Percentiles rank a stretch among this genome's conserved stretches.
phyloP scores from a whole-genome alignment of 1,284 basidiomycete species.

The Phylloboletellus chloephorus region DNA sequence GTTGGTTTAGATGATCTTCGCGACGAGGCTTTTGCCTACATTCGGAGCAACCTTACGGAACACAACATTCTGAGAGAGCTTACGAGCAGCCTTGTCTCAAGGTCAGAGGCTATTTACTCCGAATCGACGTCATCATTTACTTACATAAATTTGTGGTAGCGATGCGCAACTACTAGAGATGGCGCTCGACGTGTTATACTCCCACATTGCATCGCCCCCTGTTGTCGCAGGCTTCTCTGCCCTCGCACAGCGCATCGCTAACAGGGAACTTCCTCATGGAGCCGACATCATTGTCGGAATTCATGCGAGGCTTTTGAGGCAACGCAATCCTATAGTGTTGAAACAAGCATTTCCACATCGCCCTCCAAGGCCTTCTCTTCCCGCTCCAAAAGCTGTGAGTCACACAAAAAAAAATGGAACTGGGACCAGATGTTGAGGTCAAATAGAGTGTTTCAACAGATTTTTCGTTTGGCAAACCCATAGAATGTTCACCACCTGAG shows the following conservation, averaged over 20 bases:
- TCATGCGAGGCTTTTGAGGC: slow-evolving; percentile 20
- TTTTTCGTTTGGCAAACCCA: no score
- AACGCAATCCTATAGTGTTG: not conserved
- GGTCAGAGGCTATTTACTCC: slow-evolving; percentile 9
- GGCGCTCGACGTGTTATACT: slow-evolving; percentile 24
- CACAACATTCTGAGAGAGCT: slow-evolving; percentile 24
- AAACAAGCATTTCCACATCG: no score
- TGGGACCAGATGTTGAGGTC: no score
- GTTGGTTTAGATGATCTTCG: slow-evolving; percentile 21
- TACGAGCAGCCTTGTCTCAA: slow-evolving; percentile 18
- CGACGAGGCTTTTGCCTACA: slow-evolving; percentile 16
- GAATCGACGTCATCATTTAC: not conserved
- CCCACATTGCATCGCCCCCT: slow-evolving; percentile 15
- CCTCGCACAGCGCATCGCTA: slow-evolving; percentile 16
- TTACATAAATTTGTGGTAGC: slow-evolving; percentile 9
- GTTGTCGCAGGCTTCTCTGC: slow-evolving; percentile 13
- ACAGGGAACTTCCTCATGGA: slow-evolving; percentile 24
- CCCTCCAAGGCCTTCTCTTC: no score
- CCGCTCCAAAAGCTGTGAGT: no score
- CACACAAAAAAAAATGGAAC: no score
- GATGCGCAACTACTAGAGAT: slow-evolving; percentile 21
- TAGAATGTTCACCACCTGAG: no score
- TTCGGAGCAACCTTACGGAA: slow-evolving; percentile 20
- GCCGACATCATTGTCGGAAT: slow-evolving; percentile 21
- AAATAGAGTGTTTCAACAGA: no score